Conservation (phyloP, 2,329 filamentous ascomycete species). For the Phoma herbarum region DNA sequence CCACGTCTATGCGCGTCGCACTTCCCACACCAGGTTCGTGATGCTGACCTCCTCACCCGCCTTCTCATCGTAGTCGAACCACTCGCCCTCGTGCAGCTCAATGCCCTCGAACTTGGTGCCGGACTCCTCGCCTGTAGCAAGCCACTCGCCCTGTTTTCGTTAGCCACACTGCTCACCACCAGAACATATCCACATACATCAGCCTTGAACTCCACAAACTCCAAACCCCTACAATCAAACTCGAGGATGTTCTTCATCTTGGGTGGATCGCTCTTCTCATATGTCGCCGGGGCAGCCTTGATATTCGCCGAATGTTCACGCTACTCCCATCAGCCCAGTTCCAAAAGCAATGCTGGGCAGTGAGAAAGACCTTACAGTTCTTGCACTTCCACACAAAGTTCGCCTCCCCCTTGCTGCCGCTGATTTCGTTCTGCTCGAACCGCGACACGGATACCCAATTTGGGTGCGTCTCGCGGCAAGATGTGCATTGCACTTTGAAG, state of each 20-base stretch:
- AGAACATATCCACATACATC: constrained; percentile 67
- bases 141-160: constrained; percentile 79
- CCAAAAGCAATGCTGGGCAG: constrained; percentile 7
- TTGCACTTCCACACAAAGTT: constrained; percentile 99
- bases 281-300: constrained; percentile 74
- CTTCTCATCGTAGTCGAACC: constrained; percentile 99
- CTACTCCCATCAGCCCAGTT: constrained; percentile 55
- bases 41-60: constrained; percentile 90
- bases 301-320: constrained; percentile 88
- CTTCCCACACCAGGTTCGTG: constrained; percentile 87
- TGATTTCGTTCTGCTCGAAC: constrained; percentile 90
- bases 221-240: constrained; percentile 92
- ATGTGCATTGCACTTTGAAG: constrained; percentile 98
- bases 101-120: constrained; percentile 82
- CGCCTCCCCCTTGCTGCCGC: constrained; percentile 91
- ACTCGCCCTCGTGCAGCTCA: constrained; percentile 88
- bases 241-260: constrained; percentile 83
- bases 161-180: neutral
- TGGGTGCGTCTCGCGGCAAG: constrained; percentile 87
- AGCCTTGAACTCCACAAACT: constrained; percentile 89
- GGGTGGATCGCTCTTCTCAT: constrained; percentile 74
- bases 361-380: constrained; percentile 81
- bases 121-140: constrained; percentile 82
- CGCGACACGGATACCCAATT: constrained; percentile 88
- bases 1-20: constrained; percentile 69